Evolutionary conservation across 768 basidiomycete genomes (phyloP).

Genomic region (Russula foetens): DNA sequence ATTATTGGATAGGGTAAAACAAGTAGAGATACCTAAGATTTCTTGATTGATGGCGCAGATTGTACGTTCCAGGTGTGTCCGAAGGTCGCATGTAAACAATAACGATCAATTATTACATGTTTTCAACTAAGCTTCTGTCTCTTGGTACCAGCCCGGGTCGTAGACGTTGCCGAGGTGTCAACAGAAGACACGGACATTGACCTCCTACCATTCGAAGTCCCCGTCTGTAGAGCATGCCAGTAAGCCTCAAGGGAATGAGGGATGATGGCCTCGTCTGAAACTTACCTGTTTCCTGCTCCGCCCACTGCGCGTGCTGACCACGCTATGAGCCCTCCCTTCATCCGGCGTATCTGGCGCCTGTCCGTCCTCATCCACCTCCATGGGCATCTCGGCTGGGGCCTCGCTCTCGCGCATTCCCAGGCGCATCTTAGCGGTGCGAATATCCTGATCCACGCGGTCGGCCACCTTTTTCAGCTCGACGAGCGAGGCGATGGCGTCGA

Average conservation of each 20-base stretch:
- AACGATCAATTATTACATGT: conserved; percentile 3
- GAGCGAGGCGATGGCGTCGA: conserved; percentile 63
- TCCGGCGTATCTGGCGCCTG: conserved; percentile 41
- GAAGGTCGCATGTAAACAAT: conserved; percentile 1
- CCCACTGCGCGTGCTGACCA: conserved; percentile 31
- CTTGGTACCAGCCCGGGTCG: conserved; percentile 20
- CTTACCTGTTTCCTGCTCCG: conserved; percentile 57
- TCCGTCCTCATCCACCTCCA: conserved; percentile 30
- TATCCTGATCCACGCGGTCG: conserved; percentile 83
- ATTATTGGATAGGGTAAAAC: background rate
- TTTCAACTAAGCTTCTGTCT: conserved; percentile 19
- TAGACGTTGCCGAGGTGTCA: conserved; percentile 38
- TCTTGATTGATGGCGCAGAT: background rate
- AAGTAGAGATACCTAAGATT: background rate
- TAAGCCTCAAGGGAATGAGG: background rate
- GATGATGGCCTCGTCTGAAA: conserved; percentile 1
- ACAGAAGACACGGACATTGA: conserved; percentile 72
- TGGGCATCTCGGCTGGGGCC: conserved; percentile 29
- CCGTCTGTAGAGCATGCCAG: conserved; percentile 12
- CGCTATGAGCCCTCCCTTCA: conserved; percentile 58
- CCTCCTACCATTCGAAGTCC: conserved; percentile 34
- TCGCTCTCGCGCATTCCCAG: conserved; percentile 45
- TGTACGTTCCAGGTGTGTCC: background rate
- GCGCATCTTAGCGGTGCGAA: conserved; percentile 58
- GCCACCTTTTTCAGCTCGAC: conserved; percentile 86